Percentiles rank a stretch among this genome's conserved stretches.
phyloP scores from a whole-genome alignment of 1,139 yeast genomes.

The Sugiyamaella xylanicola region DNA sequence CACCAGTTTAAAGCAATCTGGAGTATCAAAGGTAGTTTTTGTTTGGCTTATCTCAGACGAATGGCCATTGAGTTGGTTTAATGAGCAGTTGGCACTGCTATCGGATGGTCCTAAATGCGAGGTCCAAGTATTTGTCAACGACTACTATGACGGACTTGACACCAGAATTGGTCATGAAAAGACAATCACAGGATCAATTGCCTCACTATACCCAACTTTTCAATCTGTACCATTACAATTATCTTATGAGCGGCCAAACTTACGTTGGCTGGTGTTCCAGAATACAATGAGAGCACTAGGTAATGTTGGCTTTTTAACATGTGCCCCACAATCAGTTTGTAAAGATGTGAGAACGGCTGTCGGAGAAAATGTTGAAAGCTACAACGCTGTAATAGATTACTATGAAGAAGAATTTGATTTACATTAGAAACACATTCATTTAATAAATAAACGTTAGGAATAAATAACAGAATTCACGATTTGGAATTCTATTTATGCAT shows the following conservation, averaged over 20 bases:
- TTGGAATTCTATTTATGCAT: background rate
- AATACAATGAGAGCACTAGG: constrained; percentile 14
- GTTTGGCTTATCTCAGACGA: constrained; percentile 24
- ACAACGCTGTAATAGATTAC: constrained; percentile 35
- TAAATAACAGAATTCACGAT: background rate
- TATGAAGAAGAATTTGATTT: constrained; percentile 39
- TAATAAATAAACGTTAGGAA: background rate
- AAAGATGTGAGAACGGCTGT: constrained; percentile 48
- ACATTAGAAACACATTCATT: background rate
- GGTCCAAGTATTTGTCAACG: constrained; percentile 23
- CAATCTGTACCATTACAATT: constrained; percentile 13
- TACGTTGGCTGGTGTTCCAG: constrained; percentile 18
- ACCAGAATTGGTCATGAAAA: constrained; percentile 3
- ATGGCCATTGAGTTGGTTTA: constrained; percentile 24
- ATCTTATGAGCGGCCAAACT: constrained; percentile 12
- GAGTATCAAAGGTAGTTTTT: constrained; percentile 19
- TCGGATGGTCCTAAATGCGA: constrained; percentile 20
- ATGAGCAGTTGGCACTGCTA: constrained; percentile 20
- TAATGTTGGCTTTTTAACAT: constrained; percentile 15
- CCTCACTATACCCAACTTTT: constrained; percentile 6
- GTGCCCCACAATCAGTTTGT: constrained; percentile 17
- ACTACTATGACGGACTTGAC: constrained; percentile 12
- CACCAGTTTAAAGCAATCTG: constrained; percentile 17
- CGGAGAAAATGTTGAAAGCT: constrained; percentile 22
- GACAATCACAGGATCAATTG: constrained; percentile 6